These are phyloP conservation scores for Lactarius akahatsu DNA, from an alignment of 768 basidiomycete genomes.

Conservation along the genomic window DNA sequence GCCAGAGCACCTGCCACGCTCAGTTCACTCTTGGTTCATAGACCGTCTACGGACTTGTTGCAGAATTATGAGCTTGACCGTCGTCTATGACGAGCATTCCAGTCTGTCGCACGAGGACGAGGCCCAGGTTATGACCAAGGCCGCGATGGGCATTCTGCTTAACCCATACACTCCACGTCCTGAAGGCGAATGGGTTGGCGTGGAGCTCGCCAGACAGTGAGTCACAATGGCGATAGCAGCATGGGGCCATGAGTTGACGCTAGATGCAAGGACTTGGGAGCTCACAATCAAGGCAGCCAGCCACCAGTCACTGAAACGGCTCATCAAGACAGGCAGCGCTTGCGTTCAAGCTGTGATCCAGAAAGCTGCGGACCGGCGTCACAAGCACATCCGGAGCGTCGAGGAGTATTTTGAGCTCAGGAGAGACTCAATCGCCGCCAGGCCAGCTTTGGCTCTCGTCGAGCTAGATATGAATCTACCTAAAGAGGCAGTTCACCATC, in stretches of 20 bases:
- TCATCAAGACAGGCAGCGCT: slow-evolving; percentile 4
- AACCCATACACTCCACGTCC: slow-evolving; percentile 27
- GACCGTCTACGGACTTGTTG: slow-evolving; percentile 23
- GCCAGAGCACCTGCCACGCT: not conserved
- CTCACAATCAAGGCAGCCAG: slow-evolving; percentile 15
- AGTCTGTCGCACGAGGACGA: not conserved
- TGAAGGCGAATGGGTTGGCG: slow-evolving; percentile 14
- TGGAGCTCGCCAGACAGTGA: slow-evolving; percentile 24
- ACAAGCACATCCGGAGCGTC: not conserved
- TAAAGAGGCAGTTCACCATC: slow-evolving; percentile 5
- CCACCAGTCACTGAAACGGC: slow-evolving; percentile 5
- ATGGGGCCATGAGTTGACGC: not conserved
- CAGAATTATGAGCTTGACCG: slow-evolving; percentile 8
- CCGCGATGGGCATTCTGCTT: slow-evolving; percentile 21
- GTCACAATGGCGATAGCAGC: not conserved
- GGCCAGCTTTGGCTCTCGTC: not conserved
- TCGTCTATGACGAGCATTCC: slow-evolving; percentile 27
- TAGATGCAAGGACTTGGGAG: slow-evolving; percentile 18
- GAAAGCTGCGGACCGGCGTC: not conserved
- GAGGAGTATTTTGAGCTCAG: slow-evolving; percentile 11
- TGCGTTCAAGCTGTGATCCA: not conserved
- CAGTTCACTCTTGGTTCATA: not conserved
- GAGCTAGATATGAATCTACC: slow-evolving; percentile 4
- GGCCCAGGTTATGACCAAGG: slow-evolving; percentile 9
- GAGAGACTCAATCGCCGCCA: not conserved